These are phyloP conservation scores for Suhomyces chickasaworum DNA, from an alignment of 1,139 yeast species.

Conservation along the genomic window DNA sequence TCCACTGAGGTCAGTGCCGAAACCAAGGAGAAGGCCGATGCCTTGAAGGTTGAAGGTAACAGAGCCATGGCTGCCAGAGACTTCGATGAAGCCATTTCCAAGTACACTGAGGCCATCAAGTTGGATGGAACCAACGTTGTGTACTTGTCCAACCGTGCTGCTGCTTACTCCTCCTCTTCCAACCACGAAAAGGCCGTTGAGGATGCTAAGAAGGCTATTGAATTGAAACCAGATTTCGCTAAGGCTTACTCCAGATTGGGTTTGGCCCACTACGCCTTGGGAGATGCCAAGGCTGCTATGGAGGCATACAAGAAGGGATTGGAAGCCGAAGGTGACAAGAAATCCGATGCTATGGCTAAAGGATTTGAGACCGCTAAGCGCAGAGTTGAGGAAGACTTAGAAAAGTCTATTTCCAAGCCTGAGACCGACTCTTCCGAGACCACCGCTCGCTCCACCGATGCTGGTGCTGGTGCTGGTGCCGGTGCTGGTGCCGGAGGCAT, in stretches of 20 bases:
- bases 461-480: conserved; percentile 40
- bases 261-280: conserved; percentile 86
- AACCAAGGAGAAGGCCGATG: conserved; percentile 73
- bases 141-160: conserved; percentile 91
- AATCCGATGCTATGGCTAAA: conserved; percentile 87
- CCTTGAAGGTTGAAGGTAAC: conserved; percentile 86
- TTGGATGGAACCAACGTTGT: conserved; percentile 68
- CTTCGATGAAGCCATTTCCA: conserved; percentile 66
- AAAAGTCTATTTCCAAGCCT: conserved; percentile 40
- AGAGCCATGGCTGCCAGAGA: conserved; percentile 83
- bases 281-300: conserved; percentile 85
- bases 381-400: conserved; percentile 75
- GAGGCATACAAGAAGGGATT: conserved; percentile 89
- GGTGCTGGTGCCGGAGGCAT: conserved; percentile 66
- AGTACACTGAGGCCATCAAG: conserved; percentile 83
- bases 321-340: conserved; percentile 80
- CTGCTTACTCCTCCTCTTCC: conserved; percentile 83
- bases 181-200: conserved; percentile 75
- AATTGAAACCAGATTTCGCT: conserved; percentile 75
- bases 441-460: conserved; percentile 12
- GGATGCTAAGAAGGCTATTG: conserved; percentile 83
- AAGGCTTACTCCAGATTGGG: conserved; percentile 97
- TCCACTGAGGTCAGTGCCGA: conserved; percentile 48
- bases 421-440: conserved; percentile 28
- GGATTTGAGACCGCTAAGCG: conserved; percentile 93